Evolutionary conservation across 768 basidiomycete genomes (phyloP), one percentile per base, ranked within the genome.

Genomic region (Kwoniella dendrophila): DNA sequence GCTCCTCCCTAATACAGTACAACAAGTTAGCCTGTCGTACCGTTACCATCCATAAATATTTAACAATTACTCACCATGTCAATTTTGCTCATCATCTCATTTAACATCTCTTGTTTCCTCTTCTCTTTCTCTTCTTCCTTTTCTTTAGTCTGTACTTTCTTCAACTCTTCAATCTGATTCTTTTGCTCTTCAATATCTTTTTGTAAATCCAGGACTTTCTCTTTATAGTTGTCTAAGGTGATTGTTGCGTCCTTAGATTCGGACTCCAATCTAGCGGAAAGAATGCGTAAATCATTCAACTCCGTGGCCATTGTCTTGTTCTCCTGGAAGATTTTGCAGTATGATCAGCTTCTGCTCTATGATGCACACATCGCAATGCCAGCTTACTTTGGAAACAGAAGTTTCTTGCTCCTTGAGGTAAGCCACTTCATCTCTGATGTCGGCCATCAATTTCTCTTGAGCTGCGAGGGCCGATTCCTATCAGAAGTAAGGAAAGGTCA

Each of bases 61-160:
- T n/a, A n/a, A 14, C 33, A 20, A 26, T 29, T 22, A 65, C 89
- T 73, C 68, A 95, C 95, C 64, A 89, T 85, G 80, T 98, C 94
- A 70, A 99, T 95, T 79, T 95, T 94, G 61, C 95, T 92, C 95
- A 99, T 97, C 92, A 99, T 96, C 68, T 93, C 83, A 8, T 92
- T 93, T 90, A 99, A 91, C 84, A 97, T 97, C 83, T 98, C 95
- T 74, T 95, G 92, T 80, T 98, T 98, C 79, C 90, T 87, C 83
- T 92, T 96, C 83, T 99, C 96, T 82, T 94, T 97, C 78, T 97
- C 96, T 78, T 98, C 96, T 32, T 87, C 87, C 38, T 88, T 88
- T 16, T 88, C 86, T 63, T 90, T 90, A 80, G 88, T 90, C 80
- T 93, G 90, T 12, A 87, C 84, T 34, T 83, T 81, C 82, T 90